Base-by-base conservation (phyloP, 257 asterid genomes). In the Solanum boliviense region DNA sequence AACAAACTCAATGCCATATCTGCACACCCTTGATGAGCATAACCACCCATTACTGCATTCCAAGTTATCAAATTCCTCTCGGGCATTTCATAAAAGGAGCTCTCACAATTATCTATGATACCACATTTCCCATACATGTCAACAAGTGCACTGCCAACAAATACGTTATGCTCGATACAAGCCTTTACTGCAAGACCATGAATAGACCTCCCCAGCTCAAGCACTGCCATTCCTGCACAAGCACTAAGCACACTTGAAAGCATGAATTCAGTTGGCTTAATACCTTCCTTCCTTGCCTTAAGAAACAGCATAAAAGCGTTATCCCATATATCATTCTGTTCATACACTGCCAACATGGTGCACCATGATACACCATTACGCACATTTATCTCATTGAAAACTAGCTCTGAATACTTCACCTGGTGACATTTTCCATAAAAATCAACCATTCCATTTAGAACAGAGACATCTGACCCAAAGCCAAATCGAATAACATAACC, bases 51-150 rank as follows among this genome's bases (percentile, higher is more conserved):
- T 92, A 97, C 72, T 4, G 98, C 95, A 60, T 97, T 97, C 97
- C 98, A 97, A 70, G 95, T 90, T 18, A 94, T 89, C 89, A 95
- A 89, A 89, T 96, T 96, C 88, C 92, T 91, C 72, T 91, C 90
- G 12, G 95, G 94, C 92, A 94, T 87, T 32, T 86, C 90, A 65
- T 84, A 84, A 87, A 95, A 95, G 23, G 91, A 92, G 41, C 85
- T 86, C 92, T 93, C 95, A 27, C 99, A 94, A 72, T 92, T 94
- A 68, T 93, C 94, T 32, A 95, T 93, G 84, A 93, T 91, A 72
- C 98, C 99, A 89, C 98, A 97, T 84, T 95, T 95, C 1, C 96
- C 99, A 62, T 97, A 97, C 99, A 97, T 93, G 92, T 95, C 98
- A 16, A 95, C 98, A 29, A 97, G 92, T 0, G 98, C 98, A 88